These are phyloP conservation scores for Mycena galericulata DNA, from an alignment of 768 basidiomycete species.

Conservation along the genomic window DNA sequence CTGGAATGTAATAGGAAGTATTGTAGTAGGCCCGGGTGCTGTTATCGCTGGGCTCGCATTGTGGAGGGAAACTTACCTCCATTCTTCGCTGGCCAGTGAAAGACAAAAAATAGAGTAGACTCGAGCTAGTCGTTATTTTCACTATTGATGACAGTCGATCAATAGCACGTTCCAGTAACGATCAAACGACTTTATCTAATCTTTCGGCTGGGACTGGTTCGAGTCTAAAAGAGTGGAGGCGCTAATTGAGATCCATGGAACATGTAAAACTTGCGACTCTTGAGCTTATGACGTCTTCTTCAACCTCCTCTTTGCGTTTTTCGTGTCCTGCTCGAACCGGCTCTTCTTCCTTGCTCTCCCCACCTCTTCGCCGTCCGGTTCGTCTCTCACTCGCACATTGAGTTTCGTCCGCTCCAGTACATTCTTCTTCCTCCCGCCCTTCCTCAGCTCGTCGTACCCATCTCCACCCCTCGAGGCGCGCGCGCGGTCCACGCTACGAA, in stretches of 20 bases:
- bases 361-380: conserved; percentile 42
- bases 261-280: not conserved
- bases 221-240: too few relatives aligned
- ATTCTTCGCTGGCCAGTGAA: conserved; percentile 10
- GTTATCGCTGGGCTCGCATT: conserved; percentile 59
- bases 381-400: conserved; percentile 44
- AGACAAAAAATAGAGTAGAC: not conserved
- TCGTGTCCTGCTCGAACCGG: conserved; percentile 63
- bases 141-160: too few relatives aligned
- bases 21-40: conserved; percentile 63
- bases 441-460: conserved; percentile 86
- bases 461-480: conserved; percentile 57
- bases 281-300: conserved; percentile 26
- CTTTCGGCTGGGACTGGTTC: too few relatives aligned
- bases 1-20: conserved; percentile 58
- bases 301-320: conserved; percentile 53
- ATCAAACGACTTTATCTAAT: too few relatives aligned
- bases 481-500: conserved; percentile 68
- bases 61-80: conserved; percentile 59
- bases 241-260: too few relatives aligned
- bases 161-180: too few relatives aligned
- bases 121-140: too few relatives aligned
- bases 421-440: conserved; percentile 71
- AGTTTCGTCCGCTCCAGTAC: conserved; percentile 60
- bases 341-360: conserved; percentile 54